Percentiles rank a stretch among this genome's conserved stretches.
These are phyloP conservation scores for Globisporangium barbulae DNA, from an alignment of 352 stramenopile species.

Conservation along the genomic window DNA sequence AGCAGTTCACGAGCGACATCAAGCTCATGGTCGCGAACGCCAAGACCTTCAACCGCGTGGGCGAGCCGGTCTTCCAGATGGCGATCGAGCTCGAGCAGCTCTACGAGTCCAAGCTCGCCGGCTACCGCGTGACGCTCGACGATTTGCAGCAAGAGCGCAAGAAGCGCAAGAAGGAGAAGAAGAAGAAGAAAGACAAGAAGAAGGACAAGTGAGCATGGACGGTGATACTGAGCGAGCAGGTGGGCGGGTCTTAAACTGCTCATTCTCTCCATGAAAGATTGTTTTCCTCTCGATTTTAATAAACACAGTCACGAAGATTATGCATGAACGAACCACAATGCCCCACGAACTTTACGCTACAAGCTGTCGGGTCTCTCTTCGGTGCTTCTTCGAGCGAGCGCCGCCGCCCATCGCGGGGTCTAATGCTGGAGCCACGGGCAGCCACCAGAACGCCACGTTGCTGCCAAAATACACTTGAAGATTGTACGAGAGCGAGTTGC, in stretches of 20 bases:
- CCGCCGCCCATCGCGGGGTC: conserved; percentile 26
- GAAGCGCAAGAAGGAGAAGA: conserved; percentile 89
- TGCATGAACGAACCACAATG: too few relatives aligned
- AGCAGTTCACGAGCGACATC: conserved; percentile 75
- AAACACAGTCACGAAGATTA: background rate
- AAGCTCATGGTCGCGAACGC: conserved; percentile 81
- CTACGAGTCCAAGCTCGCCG: conserved; percentile 63
- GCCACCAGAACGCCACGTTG: conserved; percentile 48
- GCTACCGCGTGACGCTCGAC: conserved; percentile 71
- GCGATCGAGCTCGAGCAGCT: conserved; percentile 75
- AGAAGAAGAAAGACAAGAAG: conserved; percentile 89
- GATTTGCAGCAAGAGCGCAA: conserved; percentile 78
- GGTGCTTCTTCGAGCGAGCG: conserved; percentile 8
- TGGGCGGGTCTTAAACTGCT: background rate
- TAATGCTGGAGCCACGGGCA: conserved; percentile 48
- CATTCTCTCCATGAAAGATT: background rate
- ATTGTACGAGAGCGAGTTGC: conserved; percentile 44
- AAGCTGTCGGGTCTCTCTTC: conserved; percentile 37
- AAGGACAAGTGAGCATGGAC: conserved; percentile 62
- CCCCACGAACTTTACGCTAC: conserved; percentile 22
- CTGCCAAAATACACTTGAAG: conserved; percentile 65
- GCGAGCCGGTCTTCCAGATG: conserved; percentile 83
- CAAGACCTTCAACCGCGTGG: conserved; percentile 82
- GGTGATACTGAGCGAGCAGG: background rate
- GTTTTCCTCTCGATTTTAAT: background rate